Percentiles rank a stretch among this genome's conserved stretches.
These are phyloP conservation scores for Triangularia verruculosa DNA, from an alignment of 2,329 filamentous ascomycete species.

Conservation along the genomic window DNA sequence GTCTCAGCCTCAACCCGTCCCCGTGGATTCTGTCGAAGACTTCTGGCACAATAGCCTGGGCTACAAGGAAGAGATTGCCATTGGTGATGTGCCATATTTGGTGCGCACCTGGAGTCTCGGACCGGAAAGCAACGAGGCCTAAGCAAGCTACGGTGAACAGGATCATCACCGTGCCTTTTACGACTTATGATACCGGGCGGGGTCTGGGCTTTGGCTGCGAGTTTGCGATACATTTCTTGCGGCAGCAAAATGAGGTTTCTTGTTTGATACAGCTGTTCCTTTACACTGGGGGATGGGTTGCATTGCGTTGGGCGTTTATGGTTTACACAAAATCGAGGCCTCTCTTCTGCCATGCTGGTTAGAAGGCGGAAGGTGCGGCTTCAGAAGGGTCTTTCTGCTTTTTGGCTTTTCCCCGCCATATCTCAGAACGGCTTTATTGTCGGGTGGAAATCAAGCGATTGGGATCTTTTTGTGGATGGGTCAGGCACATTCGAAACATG, in stretches of 20 bases:
- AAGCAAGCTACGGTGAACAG: background rate
- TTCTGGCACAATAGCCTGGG: constrained; percentile 30
- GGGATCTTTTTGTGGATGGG: background rate
- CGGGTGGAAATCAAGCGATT: background rate
- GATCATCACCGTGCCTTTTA: constrained; percentile 12
- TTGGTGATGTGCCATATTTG: constrained; percentile 29
- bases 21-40: constrained; percentile 23
- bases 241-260: background rate
- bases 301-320: constrained; percentile 32
- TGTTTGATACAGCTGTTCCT: constrained; percentile 15
- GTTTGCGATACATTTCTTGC: background rate
- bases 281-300: constrained; percentile 19
- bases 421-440: background rate
- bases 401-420: constrained; percentile 6
- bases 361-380: constrained; percentile 11
- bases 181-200: constrained; percentile 23
- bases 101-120: constrained; percentile 26
- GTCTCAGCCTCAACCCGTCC: constrained; percentile 18
- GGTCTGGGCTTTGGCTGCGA: constrained; percentile 12
- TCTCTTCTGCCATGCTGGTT: constrained; percentile 10
- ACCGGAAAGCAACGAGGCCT: background rate
- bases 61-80: constrained; percentile 31
- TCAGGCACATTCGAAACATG: background rate
- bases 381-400: constrained; percentile 10
- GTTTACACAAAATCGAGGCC: constrained; percentile 26